Percentiles rank a stretch among this genome's conserved stretches.
phyloP scores from a whole-genome alignment of 2,329 filamentous ascomycete genomes.

The Cladosporium sp. region DNA sequence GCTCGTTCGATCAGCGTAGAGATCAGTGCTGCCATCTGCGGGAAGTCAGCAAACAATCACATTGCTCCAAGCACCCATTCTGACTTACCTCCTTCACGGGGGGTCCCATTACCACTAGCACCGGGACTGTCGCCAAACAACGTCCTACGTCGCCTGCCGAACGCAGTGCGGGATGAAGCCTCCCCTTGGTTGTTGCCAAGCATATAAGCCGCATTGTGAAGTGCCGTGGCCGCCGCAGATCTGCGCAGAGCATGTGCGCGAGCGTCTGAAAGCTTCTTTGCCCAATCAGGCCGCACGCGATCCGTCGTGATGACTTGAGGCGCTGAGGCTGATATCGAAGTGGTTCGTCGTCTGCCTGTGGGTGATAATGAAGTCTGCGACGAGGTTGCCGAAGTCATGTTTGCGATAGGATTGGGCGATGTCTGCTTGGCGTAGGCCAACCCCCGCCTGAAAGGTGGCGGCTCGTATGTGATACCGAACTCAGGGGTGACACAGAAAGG shows the following conservation, averaged over 20 bases:
- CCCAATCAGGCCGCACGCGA: conserved; percentile 88
- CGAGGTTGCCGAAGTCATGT: conserved; percentile 66
- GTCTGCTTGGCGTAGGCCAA: conserved; percentile 56
- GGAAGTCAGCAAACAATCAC: conserved; percentile 20
- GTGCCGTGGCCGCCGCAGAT: conserved; percentile 84
- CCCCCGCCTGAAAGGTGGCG: conserved; percentile 81
- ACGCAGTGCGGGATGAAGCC: conserved; percentile 11
- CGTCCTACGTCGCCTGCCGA: conserved; percentile 44
- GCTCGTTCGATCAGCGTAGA: conserved; percentile 39
- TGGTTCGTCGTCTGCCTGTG: conserved; percentile 51
- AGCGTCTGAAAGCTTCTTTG: conserved; percentile 77
- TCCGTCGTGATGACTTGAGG: conserved; percentile 89
- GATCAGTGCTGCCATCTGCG: conserved; percentile 25
- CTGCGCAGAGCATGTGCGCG: conserved; percentile 77
- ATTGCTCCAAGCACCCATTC: conserved; percentile 16
- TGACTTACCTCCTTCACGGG: conserved; percentile 30
- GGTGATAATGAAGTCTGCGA: conserved; percentile 46
- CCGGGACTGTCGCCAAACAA: conserved; percentile 46
- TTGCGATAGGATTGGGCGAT: conserved; percentile 46
- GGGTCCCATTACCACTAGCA: conserved; percentile 41
- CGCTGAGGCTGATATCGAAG: conserved; percentile 72
- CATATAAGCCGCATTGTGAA: conserved; percentile 91
- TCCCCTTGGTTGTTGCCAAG: conserved; percentile 50
- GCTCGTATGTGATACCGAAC: conserved; percentile 91
- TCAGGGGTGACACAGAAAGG: conserved; percentile 94